A percentile compares a stretch with the other conserved stretches of the same genome.
These are phyloP conservation scores for Eucalyptus cloeziana DNA, from an alignment of 345 rosid genomes.

Conservation along the genomic window DNA sequence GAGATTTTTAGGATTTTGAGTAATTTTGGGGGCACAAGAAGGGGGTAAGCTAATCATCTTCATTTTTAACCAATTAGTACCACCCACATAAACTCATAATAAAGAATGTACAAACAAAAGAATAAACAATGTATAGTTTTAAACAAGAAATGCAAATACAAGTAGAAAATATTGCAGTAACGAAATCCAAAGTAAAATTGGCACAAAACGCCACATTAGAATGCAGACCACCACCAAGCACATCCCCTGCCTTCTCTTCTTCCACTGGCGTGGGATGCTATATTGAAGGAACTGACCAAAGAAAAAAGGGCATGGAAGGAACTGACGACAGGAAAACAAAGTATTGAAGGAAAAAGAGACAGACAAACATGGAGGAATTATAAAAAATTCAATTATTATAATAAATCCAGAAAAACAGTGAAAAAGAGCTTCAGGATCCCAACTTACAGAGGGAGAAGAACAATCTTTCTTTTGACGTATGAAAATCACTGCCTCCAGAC, in stretches of 20 bases:
- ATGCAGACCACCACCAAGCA: neutral
- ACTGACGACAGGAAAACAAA: neutral
- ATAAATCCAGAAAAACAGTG: neutral
- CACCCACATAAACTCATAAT: neutral
- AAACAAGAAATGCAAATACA: neutral
- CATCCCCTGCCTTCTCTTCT: neutral
- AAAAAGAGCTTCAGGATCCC: neutral
- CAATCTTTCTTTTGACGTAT: slow-evolving; percentile 50
- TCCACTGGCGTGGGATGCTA: neutral
- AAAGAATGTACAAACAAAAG: neutral
- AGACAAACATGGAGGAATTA: neutral
- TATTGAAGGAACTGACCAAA: no score
- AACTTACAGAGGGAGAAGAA: slow-evolving; percentile 78
- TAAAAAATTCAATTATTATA: neutral
- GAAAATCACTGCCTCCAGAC: slow-evolving; percentile 55
- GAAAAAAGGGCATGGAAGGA: neutral
- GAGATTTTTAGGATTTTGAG: neutral
- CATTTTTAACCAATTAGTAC: neutral
- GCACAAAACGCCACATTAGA: neutral
- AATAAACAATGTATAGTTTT: neutral
- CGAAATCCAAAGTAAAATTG: neutral
- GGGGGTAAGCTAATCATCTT: neutral
- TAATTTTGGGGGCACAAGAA: neutral
- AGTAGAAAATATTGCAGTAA: neutral
- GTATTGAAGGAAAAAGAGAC: neutral